Evolutionary conservation across 1,139 yeast genomes (phyloP).

Genomic region (Candida sp.): DNA sequence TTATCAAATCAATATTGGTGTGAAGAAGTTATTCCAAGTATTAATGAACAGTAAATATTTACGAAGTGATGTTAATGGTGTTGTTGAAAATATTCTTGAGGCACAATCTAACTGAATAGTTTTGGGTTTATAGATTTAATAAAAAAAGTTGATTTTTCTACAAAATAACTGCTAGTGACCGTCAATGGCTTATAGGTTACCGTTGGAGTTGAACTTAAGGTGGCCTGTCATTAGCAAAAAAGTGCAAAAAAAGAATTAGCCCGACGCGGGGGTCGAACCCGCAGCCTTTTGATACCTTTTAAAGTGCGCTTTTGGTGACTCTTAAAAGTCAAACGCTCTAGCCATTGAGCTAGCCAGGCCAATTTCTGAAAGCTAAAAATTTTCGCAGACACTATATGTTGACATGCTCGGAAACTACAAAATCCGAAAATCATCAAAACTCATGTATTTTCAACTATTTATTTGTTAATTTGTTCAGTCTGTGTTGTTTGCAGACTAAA

Average conservation of each 20-base stretch:
- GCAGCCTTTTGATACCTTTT: conserved; percentile 39
- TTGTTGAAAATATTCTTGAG: conserved; percentile 47
- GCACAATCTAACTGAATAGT: conserved; percentile 16
- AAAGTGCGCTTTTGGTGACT: conserved; percentile 4
- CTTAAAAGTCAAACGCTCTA: conserved; percentile 45
- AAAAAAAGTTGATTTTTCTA: neutral
- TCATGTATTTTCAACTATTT: too few species aligned
- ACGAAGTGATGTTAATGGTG: conserved; percentile 59
- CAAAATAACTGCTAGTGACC: too few species aligned
- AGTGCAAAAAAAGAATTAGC: conserved; percentile 15
- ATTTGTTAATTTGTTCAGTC: too few species aligned
- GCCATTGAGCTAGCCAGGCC: conserved; percentile 48
- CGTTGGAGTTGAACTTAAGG: neutral
- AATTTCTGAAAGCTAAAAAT: neutral
- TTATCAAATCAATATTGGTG: conserved; percentile 62
- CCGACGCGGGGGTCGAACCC: conserved; percentile 54
- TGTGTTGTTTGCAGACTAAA: too few species aligned
- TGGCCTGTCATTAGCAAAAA: neutral
- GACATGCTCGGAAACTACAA: too few species aligned
- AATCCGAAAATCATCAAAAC: too few species aligned
- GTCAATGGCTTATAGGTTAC: too few species aligned
- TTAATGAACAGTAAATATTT: conserved; percentile 80
- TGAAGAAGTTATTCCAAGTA: conserved; percentile 78
- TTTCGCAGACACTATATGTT: too few species aligned
- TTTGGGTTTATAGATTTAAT: neutral